Evolutionary conservation across 305 asterid species (phyloP).

Genomic region (Fraxinus sp.): DNA sequence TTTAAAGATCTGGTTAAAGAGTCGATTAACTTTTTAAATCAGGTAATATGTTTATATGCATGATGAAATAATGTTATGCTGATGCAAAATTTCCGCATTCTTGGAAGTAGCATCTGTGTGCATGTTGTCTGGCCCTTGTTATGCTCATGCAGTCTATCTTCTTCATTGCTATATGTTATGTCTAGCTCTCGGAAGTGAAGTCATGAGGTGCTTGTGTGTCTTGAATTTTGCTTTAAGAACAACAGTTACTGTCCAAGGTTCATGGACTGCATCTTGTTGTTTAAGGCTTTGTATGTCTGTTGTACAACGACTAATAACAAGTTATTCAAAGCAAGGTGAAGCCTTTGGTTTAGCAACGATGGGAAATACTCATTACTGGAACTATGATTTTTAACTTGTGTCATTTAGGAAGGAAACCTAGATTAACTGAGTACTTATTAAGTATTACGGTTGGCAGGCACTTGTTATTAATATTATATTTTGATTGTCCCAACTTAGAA

Average conservation of each 20-base stretch:
- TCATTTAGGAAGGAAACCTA: not conserved
- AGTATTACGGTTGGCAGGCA: not conserved
- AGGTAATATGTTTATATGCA: slow-evolving; percentile 49
- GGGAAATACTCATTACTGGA: not conserved
- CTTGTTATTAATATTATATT: not conserved
- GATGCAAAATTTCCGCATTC: slow-evolving; percentile 14
- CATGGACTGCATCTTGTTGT: slow-evolving; percentile 13
- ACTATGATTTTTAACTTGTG: slow-evolving; percentile 9
- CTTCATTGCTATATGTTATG: not conserved
- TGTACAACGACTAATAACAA: not conserved
- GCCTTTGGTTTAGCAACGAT: not conserved
- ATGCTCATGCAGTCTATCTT: slow-evolving; percentile 11
- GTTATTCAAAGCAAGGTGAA: slow-evolving; percentile 2
- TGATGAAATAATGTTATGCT: slow-evolving; percentile 11
- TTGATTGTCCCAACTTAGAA: not conserved
- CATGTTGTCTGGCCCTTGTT: not conserved
- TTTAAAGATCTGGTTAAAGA: slow-evolving; percentile 88
- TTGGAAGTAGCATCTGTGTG: not conserved
- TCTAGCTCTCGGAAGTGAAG: slow-evolving; percentile 12
- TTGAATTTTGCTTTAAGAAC: not conserved
- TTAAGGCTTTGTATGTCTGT: not conserved
- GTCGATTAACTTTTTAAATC: slow-evolving; percentile 80
- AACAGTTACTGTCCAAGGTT: not conserved
- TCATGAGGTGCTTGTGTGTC: slow-evolving; percentile 18
- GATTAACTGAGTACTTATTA: slow-evolving; percentile 1